phyloP scores from a whole-genome alignment of 306 rosid genomes.

The Canavalia gladiata region DNA sequence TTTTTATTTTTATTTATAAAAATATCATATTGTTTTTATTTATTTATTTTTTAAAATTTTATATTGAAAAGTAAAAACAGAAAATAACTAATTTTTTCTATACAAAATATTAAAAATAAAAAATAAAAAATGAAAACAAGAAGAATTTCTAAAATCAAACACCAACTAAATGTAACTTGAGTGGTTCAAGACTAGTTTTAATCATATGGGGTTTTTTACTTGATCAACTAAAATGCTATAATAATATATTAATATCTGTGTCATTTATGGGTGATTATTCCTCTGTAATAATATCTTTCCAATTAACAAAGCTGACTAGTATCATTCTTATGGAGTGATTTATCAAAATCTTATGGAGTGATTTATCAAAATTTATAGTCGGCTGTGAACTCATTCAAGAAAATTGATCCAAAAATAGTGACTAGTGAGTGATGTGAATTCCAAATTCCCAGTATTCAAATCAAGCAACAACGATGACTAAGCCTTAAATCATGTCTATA shows the following conservation, averaged over 20 bases:
- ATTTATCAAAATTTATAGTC: background rate
- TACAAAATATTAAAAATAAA: no score
- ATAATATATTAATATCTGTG: background rate
- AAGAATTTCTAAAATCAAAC: no score
- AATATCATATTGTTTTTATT: no score
- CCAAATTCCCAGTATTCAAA: background rate
- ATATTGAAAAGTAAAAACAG: no score
- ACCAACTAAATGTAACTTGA: background rate
- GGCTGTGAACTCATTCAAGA: conserved; percentile 14
- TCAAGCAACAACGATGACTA: background rate
- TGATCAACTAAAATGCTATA: background rate
- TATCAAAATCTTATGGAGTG: background rate
- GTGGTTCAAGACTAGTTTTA: conserved; percentile 4
- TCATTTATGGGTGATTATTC: conserved; percentile 21
- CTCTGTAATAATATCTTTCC: background rate
- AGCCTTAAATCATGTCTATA: background rate
- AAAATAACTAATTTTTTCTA: no score
- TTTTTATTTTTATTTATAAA: no score
- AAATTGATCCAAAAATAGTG: conserved; percentile 6
- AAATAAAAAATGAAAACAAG: no score
- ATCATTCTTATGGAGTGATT: background rate
- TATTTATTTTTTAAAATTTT: no score
- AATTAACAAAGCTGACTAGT: conserved; percentile 6
- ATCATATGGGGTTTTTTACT: conserved; percentile 5
- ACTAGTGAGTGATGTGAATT: conserved; percentile 2